Conservation (phyloP, 1,139 yeast genomes). For the Debaryomycetaceae sp. region DNA sequence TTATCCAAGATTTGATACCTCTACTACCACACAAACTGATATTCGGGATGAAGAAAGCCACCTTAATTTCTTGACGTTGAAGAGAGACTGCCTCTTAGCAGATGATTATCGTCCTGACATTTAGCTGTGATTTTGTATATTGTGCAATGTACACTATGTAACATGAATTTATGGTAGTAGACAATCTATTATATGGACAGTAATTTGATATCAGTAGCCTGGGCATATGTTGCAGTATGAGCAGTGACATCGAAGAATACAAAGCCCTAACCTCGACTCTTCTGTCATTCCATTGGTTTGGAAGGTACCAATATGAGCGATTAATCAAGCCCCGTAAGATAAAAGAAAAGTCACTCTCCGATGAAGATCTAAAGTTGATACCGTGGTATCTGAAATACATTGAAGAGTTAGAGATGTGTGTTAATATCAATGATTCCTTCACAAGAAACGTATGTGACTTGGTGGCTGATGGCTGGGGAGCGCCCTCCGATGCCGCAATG, state of each 20-base stretch:
- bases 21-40: neutral
- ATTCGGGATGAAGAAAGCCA: neutral
- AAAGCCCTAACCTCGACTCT: slow-evolving; percentile 37
- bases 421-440: slow-evolving; percentile 49
- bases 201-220: neutral
- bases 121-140: too few species aligned
- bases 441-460: slow-evolving; percentile 42
- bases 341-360: slow-evolving; percentile 28
- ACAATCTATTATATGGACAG: too few species aligned
- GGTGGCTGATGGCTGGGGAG: slow-evolving; percentile 56
- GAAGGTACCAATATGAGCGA: slow-evolving; percentile 33
- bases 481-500: slow-evolving; percentile 28
- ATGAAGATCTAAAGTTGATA: slow-evolving; percentile 39
- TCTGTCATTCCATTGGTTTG: slow-evolving; percentile 34
- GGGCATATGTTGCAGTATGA: slow-evolving; percentile 1
- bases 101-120: slow-evolving; percentile 1
- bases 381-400: slow-evolving; percentile 54
- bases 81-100: slow-evolving; percentile 4
- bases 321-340: slow-evolving; percentile 33
- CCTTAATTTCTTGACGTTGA: slow-evolving; percentile 4
- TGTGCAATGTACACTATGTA: too few species aligned
- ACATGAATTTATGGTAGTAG: too few species aligned
- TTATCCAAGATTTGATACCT: slow-evolving; percentile 17
- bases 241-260: slow-evolving; percentile 30
- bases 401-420: slow-evolving; percentile 40